Percentiles rank a stretch among this genome's conserved stretches.
These are phyloP conservation scores for Naematelia encephala DNA, from an alignment of 768 basidiomycete genomes.

Conservation along the genomic window DNA sequence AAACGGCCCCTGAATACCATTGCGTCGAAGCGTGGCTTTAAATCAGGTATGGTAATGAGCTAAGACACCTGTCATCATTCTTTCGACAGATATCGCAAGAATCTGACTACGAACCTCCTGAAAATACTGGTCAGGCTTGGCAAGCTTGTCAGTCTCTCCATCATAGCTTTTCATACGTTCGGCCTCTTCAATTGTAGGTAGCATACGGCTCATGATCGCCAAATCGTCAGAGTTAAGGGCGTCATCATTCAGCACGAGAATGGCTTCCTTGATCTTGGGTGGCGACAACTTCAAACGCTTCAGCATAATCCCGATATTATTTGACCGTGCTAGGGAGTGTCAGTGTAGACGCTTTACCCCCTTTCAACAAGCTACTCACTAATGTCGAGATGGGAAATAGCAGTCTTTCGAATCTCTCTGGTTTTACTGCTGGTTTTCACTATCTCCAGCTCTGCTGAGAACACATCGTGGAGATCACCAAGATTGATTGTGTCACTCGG, in stretches of 20 bases:
- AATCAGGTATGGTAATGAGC: conserved; percentile 75
- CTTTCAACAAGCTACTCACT: conserved; percentile 42
- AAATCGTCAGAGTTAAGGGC: conserved; percentile 70
- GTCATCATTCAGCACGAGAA: conserved; percentile 69
- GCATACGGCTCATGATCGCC: conserved; percentile 66
- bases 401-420: conserved; percentile 55
- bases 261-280: conserved; percentile 64
- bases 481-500: conserved; percentile 57
- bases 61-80: conserved; percentile 40
- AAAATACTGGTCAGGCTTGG: conserved; percentile 82
- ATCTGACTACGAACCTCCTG: conserved; percentile 57
- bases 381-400: conserved; percentile 72
- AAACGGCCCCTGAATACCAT: conserved; percentile 81
- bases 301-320: conserved; percentile 85
- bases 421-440: conserved; percentile 42
- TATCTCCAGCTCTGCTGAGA: conserved; percentile 55
- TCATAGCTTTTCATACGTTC: conserved; percentile 63
- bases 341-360: neutral
- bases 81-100: neutral
- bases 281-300: conserved; percentile 66
- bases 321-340: conserved; percentile 59
- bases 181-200: conserved; percentile 81
- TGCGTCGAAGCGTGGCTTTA: conserved; percentile 68
- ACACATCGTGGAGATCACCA: conserved; percentile 70
- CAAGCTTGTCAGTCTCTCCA: conserved; percentile 67